Percentiles rank a stretch among this genome's conserved stretches.
Conservation (phyloP, 768 basidiomycete genomes). For the Phanerochaete sordida region DNA sequence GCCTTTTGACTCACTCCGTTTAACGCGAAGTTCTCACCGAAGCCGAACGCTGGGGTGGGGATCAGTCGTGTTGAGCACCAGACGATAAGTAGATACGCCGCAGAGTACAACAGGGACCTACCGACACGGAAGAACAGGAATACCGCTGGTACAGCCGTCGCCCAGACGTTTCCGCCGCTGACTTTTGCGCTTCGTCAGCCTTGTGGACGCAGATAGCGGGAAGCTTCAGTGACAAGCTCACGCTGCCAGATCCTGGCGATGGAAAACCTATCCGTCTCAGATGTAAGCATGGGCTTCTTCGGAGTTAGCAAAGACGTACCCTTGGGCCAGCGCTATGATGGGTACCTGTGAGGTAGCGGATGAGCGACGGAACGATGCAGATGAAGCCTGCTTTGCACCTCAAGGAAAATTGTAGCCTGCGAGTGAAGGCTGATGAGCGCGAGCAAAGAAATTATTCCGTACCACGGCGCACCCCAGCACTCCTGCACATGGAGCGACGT, state of each 20-base stretch:
- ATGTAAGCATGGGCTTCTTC: too few relatives aligned
- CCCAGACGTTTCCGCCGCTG: background rate
- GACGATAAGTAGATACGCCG: background rate
- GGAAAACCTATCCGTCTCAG: conserved; percentile 2
- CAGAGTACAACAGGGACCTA: background rate
- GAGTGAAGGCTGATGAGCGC: background rate
- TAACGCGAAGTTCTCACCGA: background rate
- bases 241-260: conserved; percentile 6
- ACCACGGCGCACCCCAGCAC: background rate
- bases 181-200: background rate
- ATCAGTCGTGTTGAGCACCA: background rate
- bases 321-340: conserved; percentile 1
- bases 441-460: too few relatives aligned
- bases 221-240: background rate
- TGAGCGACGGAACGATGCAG: background rate
- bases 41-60: background rate
- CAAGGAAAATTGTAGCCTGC: background rate
- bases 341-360: background rate
- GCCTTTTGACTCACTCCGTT: too few relatives aligned
- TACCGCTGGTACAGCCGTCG: background rate
- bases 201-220: too few relatives aligned
- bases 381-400: background rate
- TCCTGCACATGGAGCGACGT: background rate
- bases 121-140: background rate
- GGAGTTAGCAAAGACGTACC: background rate